Percentiles rank a stretch among this genome's conserved stretches.
Evolutionary conservation across 2,329 filamentous ascomycete species (phyloP).

Genomic region (Ophiostoma quercus): DNA sequence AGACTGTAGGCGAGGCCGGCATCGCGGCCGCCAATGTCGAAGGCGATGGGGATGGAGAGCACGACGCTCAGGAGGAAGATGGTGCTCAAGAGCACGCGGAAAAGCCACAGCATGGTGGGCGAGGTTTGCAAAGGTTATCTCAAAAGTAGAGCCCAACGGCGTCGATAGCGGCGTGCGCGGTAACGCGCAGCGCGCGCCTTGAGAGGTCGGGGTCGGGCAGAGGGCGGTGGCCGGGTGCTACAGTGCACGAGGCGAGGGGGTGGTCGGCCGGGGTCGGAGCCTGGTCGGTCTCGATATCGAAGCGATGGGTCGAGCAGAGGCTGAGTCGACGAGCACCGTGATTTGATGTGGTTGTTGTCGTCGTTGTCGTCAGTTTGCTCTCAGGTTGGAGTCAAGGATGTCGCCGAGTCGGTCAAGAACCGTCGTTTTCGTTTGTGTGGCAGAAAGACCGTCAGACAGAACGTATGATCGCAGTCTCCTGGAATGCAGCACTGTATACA

Average conservation of each 20-base stretch:
- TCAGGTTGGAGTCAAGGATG: neutral
- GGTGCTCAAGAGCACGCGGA: slow-evolving; percentile 71
- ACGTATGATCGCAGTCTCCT: neutral
- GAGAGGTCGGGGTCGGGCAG: neutral
- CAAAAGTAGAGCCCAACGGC: neutral
- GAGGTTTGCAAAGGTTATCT: neutral
- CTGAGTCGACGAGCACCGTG: neutral
- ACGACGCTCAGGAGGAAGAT: slow-evolving; percentile 88
- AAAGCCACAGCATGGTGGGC: slow-evolving; percentile 67
- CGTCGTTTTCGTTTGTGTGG: neutral
- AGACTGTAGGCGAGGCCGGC: slow-evolving; percentile 93
- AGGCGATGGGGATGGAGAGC: slow-evolving; percentile 91
- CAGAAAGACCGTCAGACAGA: neutral
- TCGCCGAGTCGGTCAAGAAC: neutral
- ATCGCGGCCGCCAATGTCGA: slow-evolving; percentile 93
- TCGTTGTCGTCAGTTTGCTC: neutral
- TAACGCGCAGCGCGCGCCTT: slow-evolving; percentile 24
- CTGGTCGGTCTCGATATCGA: neutral
- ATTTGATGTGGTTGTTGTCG: neutral
- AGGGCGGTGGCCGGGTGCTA: neutral
- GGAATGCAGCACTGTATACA: neutral
- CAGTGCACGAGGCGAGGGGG: neutral
- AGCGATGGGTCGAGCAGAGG: neutral
- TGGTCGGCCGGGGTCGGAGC: neutral
- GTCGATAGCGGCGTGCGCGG: slow-evolving; percentile 20